These are phyloP conservation scores for Corymbia maculata DNA, from an alignment of 345 rosid species.

Conservation along the genomic window DNA sequence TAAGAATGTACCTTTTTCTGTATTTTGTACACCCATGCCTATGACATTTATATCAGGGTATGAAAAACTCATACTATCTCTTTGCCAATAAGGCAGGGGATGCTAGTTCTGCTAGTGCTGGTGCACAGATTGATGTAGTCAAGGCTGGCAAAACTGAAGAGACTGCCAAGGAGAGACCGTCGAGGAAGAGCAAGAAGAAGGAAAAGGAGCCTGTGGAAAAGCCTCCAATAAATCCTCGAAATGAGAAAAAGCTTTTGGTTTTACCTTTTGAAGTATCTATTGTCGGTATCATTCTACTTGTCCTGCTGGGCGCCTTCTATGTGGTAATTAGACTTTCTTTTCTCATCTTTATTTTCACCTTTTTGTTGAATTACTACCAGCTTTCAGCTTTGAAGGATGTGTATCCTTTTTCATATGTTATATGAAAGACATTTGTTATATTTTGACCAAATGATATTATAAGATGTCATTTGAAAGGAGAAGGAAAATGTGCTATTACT, in stretches of 20 bases:
- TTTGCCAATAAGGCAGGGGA: constrained; percentile 59
- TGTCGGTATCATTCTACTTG: constrained; percentile 70
- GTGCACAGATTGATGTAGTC: constrained; percentile 4
- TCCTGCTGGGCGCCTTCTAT: constrained; percentile 89
- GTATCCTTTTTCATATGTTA: not conserved
- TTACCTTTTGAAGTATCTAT: constrained; percentile 80
- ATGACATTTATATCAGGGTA: not conserved
- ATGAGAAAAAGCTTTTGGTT: constrained; percentile 63
- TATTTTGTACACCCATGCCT: not conserved
- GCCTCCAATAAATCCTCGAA: constrained; percentile 38
- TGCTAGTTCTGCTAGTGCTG: constrained; percentile 18
- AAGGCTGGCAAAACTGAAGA: constrained; percentile 8
- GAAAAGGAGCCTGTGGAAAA: constrained; percentile 33
- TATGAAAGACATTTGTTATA: not conserved
- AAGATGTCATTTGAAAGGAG: not conserved
- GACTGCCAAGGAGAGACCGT: constrained; percentile 1
- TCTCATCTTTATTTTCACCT: not conserved
- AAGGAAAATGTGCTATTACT: not conserved
- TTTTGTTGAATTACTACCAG: not conserved
- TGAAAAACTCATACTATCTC: constrained; percentile 7
- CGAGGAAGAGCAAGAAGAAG: constrained; percentile 17
- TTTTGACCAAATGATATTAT: not conserved
- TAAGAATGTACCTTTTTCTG: constrained; percentile 19
- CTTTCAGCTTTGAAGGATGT: not conserved
- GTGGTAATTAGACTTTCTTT: constrained; percentile 54